Conservation (phyloP, 2,329 filamentous ascomycete genomes). For the Colletotrichum karsti region DNA sequence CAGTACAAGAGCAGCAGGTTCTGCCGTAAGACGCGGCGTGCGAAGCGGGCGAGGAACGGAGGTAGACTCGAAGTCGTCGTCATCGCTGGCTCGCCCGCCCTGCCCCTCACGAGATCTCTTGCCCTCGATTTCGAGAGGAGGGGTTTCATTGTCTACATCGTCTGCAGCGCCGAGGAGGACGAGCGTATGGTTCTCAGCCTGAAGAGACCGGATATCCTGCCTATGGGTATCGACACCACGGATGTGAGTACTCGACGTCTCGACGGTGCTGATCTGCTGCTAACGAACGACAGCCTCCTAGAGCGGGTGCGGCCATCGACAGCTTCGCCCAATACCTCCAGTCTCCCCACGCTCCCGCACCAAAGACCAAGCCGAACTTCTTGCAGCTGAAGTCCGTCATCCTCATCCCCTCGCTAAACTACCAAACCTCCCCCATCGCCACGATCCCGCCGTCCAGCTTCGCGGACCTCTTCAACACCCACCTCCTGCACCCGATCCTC, state of each 20-base stretch:
- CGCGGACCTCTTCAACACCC: constrained; percentile 91
- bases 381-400: constrained; percentile 83
- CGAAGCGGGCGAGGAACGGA: constrained; percentile 82
- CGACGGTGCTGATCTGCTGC: neutral
- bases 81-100: constrained; percentile 85
- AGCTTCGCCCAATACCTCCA: constrained; percentile 77
- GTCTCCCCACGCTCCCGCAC: constrained; percentile 78
- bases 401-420: constrained; percentile 82
- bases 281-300: constrained; percentile 63
- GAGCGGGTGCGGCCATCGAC: constrained; percentile 73
- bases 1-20: constrained; percentile 62
- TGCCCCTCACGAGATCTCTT: constrained; percentile 85
- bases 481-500: constrained; percentile 88
- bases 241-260: constrained; percentile 63
- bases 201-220: constrained; percentile 81
- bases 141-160: constrained; percentile 93
- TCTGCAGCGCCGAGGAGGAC: constrained; percentile 86
- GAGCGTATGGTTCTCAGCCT: constrained; percentile 81
- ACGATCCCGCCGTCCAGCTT: constrained; percentile 86
- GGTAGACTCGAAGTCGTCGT: constrained; percentile 88
- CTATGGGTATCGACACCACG: constrained; percentile 83
- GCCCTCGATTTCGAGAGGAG: constrained; percentile 87
- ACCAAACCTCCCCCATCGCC: constrained; percentile 84
- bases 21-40: constrained; percentile 75
- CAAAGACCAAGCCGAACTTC: constrained; percentile 78